phyloP scores from a whole-genome alignment of 768 basidiomycete genomes.

The Tulasnella sp. region DNA sequence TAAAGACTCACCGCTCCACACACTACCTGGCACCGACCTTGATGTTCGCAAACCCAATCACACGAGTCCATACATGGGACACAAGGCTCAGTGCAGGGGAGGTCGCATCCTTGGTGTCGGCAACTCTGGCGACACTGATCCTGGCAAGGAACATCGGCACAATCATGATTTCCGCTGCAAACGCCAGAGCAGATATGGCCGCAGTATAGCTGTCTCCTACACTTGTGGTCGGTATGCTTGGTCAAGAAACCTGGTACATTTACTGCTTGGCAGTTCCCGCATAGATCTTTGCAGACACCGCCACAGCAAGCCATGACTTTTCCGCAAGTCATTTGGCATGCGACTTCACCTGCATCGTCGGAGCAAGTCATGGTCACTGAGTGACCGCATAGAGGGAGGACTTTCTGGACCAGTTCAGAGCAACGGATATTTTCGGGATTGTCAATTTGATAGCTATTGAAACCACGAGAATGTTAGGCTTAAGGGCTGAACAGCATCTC shows the following conservation, averaged over 20 bases:
- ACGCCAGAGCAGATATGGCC: slow-evolving; percentile 48
- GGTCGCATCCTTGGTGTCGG: slow-evolving; percentile 48
- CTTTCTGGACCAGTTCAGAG: slow-evolving; percentile 41
- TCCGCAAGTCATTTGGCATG: slow-evolving; percentile 45
- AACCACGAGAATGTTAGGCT: no score
- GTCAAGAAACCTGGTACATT: slow-evolving; percentile 30
- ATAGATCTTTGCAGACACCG: slow-evolving; percentile 46
- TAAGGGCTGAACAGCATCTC: no score
- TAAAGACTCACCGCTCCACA: slow-evolving; percentile 62
- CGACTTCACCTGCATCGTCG: slow-evolving; percentile 40
- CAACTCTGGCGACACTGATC: slow-evolving; percentile 53
- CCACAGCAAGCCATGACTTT: slow-evolving; percentile 52
- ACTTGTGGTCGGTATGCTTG: slow-evolving; percentile 46
- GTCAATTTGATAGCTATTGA: slow-evolving; percentile 45
- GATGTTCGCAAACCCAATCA: slow-evolving; percentile 56
- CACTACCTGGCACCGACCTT: slow-evolving; percentile 50
- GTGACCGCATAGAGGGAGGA: slow-evolving; percentile 54
- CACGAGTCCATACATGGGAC: slow-evolving; percentile 61
- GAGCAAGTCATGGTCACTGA: slow-evolving; percentile 46
- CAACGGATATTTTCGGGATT: slow-evolving; percentile 46
- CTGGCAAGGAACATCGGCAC: slow-evolving; percentile 44
- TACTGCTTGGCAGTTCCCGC: slow-evolving; percentile 47
- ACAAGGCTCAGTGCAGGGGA: slow-evolving; percentile 51
- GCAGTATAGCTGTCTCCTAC: slow-evolving; percentile 52
- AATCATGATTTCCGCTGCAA: slow-evolving; percentile 50